phyloP scores from a whole-genome alignment of 2,329 filamentous ascomycete species.

The Aspergillus sp. region DNA sequence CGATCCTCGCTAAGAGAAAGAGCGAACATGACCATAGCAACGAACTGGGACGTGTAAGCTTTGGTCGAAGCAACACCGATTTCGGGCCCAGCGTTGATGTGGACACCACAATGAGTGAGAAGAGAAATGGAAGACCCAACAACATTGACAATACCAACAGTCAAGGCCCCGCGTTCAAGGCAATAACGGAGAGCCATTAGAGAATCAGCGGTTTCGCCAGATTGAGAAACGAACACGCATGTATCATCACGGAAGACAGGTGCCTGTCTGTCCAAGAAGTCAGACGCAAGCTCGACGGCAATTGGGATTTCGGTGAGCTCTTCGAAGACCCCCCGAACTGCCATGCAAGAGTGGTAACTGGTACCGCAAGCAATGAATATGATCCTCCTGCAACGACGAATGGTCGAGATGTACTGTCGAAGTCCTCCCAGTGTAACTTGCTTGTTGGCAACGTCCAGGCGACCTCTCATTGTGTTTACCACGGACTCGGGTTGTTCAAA shows the following conservation, averaged over 20 bases:
- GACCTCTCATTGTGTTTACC: conserved; percentile 99
- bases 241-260: conserved; percentile 99
- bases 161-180: conserved; percentile 93
- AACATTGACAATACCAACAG: conserved; percentile 97
- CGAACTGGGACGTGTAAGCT: conserved; percentile 98
- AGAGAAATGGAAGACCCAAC: conserved; percentile 98
- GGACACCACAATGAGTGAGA: conserved; percentile 98
- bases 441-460: conserved; percentile 90
- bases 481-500: conserved; percentile 99
- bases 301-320: conserved; percentile 98
- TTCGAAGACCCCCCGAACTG: conserved; percentile 95
- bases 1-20: conserved; percentile 95
- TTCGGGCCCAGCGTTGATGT: conserved; percentile 98
- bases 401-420: conserved; percentile 93
- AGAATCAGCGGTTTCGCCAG: conserved; percentile 96
- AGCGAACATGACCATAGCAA: conserved; percentile 99
- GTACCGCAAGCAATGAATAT: conserved; percentile 99
- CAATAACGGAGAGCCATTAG: conserved; percentile 97
- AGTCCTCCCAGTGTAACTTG: conserved; percentile 93
- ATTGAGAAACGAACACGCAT: conserved; percentile 98
- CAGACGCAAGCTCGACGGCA: conserved; percentile 91
- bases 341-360: conserved; percentile 99
- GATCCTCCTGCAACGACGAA: conserved; percentile 92
- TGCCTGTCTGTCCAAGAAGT: conserved; percentile 94
- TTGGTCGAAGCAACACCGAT: conserved; percentile 99